phyloP scores from a whole-genome alignment of 1,284 basidiomycete genomes.

The Apiotrichum brassicae region DNA sequence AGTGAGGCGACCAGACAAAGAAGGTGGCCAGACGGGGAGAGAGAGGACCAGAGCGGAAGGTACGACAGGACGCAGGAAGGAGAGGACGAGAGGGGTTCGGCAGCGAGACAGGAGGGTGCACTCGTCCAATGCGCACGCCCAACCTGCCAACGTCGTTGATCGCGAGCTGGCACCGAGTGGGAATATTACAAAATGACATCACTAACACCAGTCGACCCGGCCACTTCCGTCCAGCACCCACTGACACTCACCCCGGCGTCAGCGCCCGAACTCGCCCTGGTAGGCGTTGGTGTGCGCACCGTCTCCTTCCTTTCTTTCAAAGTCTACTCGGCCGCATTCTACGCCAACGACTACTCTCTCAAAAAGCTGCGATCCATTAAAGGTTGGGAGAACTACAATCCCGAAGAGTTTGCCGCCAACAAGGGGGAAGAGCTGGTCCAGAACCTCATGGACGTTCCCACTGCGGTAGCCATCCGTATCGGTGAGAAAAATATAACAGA shows the following conservation, averaged over 20 bases:
- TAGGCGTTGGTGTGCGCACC: constrained; percentile 52
- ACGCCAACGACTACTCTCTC: constrained; percentile 44
- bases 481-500: constrained; percentile 31
- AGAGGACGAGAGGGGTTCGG: too few relatives aligned
- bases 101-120: too few relatives aligned
- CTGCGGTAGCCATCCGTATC: constrained; percentile 43
- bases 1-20: too few relatives aligned
- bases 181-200: too few relatives aligned
- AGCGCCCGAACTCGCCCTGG: constrained; percentile 38
- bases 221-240: constrained; percentile 43
- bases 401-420: neutral
- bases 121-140: too few relatives aligned
- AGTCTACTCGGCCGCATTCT: constrained; percentile 53
- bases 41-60: too few relatives aligned
- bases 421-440: constrained; percentile 5
- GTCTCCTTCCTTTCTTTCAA: constrained; percentile 52
- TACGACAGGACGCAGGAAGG: too few relatives aligned
- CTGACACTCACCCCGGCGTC: constrained; percentile 25
- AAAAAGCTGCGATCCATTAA: constrained; percentile 6
- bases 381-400: neutral
- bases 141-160: too few relatives aligned
- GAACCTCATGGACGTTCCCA: constrained; percentile 14
- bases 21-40: too few relatives aligned
- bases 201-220: constrained; percentile 32
- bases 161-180: too few relatives aligned